Evolutionary conservation across 768 basidiomycete genomes (phyloP).

Genomic region (Naganishia onofrii): DNA sequence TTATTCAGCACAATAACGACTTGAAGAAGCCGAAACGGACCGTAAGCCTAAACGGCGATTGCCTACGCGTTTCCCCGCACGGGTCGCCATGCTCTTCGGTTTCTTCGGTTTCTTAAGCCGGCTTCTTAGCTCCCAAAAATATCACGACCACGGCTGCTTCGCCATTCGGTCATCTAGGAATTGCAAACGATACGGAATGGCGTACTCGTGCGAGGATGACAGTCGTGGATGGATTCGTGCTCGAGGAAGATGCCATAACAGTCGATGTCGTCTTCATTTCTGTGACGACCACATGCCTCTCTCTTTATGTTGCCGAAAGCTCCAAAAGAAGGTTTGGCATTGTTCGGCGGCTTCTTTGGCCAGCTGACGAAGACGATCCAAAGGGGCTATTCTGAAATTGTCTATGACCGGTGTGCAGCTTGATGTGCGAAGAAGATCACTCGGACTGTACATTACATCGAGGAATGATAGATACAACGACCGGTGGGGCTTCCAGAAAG

Average conservation of each 20-base stretch:
- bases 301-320: no score
- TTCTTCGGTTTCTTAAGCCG: background rate
- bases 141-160: background rate
- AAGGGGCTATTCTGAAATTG: no score
- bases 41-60: no score
- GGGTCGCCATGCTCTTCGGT: background rate
- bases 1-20: slow-evolving; percentile 1
- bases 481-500: no score
- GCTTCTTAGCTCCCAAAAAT: background rate
- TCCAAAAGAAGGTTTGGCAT: no score
- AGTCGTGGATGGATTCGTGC: background rate
- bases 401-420: no score
- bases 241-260: background rate
- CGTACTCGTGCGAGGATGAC: background rate
- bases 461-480: no score
- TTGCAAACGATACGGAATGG: background rate
- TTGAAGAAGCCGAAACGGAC: background rate
- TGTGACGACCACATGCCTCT: background rate
- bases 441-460: no score
- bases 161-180: background rate
- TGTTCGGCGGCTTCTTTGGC: no score
- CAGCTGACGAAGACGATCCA: background rate
- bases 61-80: background rate
- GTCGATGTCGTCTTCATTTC: background rate
- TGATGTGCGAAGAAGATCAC: no score